Base-by-base conservation (phyloP, 2,329 filamentous ascomycete genomes). In the Hortaea werneckii region DNA sequence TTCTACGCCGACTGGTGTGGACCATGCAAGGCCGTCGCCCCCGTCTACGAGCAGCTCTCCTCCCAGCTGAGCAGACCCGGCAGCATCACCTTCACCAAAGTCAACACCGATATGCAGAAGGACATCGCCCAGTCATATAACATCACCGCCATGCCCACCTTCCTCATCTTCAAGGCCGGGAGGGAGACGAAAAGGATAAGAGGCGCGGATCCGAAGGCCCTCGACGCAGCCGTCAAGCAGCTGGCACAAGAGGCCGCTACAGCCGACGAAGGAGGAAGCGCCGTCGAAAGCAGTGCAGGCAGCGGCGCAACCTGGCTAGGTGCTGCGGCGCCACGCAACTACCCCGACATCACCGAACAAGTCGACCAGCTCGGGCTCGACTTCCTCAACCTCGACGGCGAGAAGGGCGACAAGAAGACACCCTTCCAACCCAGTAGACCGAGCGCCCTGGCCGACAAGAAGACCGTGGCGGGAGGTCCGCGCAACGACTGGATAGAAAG, bases 1-100 rank as follows among this genome's bases (percentile, higher is more conserved):
- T 95, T 95, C 74, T 90, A 86, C 60, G 87, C 88, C 59, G 82
- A 87, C 60, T 92, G 85, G 82, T 94, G 85, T 62, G 82, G 73
- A 30, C 85, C 87, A 60, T 94, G 87, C 76, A 83, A 86, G 56
- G 75, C 79, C 53, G 88, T 96, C 54, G 85, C 84, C 5, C 87
- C 89, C 12, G 67, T 88, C 51, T 95, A 87, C 70, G 85, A 92
- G 59, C 72, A 82, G 62, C 77, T 95, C 41, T 81, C 88, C 29
- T 63, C 68, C 39, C 75, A 81, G 50, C 76, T 94, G 40, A 84
- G 86, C 12, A 77, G 80, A 43, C 77, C 83, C 11, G 80, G 82
- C 55, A 72, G 77, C 53, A 82, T 95, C 57, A 85, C 82, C 30
- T 95, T 96, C 65, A 80, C 80, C 64, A 95, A 92, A 71, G 77